Conservation (phyloP, 441 rosid genomes). For the Gossypium gossypioides region DNA sequence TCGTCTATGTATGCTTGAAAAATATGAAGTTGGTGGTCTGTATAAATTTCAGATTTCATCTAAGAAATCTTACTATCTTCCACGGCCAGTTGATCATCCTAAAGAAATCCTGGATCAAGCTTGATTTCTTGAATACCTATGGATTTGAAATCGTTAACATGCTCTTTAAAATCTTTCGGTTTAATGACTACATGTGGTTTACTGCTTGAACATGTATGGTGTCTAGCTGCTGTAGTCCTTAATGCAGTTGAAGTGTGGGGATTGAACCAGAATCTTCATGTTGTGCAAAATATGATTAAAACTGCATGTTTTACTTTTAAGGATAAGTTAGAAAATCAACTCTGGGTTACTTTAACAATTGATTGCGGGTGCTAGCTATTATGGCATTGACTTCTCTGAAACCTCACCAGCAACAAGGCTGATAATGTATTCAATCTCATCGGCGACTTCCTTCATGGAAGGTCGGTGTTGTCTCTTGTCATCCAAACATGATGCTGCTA, state of each 20-base stretch:
- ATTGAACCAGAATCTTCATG: not conserved
- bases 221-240: not conserved
- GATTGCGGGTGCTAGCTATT: not conserved
- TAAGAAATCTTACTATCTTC: not conserved
- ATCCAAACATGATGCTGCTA: slow-evolving; percentile 40
- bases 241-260: not conserved
- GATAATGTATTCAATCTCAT: slow-evolving; percentile 38
- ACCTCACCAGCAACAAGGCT: slow-evolving; percentile 17
- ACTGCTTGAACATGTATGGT: not conserved
- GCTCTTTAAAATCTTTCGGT: not conserved
- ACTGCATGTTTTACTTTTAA: not conserved
- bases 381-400: slow-evolving; percentile 8
- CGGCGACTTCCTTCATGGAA: slow-evolving; percentile 42
- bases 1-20: not conserved
- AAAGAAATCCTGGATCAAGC: not conserved
- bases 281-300: not conserved
- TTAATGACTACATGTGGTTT: not conserved
- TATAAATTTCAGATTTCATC: not conserved
- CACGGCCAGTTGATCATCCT: not conserved
- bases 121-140: not conserved
- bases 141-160: not conserved
- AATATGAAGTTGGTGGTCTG: not conserved
- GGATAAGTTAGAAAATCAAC: not conserved
- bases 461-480: slow-evolving; percentile 39
- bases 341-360: not conserved